Evolutionary conservation across 2,329 filamentous ascomycete genomes (phyloP).

Genomic region (Colletotrichum lini): DNA sequence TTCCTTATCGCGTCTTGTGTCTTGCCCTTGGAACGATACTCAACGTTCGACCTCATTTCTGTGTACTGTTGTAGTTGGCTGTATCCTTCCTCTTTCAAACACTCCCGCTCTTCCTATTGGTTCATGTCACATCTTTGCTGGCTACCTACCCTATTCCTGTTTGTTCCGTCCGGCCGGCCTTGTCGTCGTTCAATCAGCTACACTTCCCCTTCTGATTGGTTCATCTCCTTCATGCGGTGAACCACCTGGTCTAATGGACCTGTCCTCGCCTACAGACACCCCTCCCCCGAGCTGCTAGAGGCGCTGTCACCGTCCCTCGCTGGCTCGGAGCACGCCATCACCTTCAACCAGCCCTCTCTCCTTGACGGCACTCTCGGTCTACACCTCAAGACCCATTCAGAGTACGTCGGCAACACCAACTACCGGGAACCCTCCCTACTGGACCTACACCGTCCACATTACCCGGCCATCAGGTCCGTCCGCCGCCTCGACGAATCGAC

Average conservation of each 20-base stretch:
- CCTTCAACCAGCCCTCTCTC: slow-evolving; percentile 45
- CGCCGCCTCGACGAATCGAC: slow-evolving; percentile 54
- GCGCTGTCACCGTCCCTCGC: slow-evolving; percentile 40
- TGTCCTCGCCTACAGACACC: slow-evolving; percentile 24
- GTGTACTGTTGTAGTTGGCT: background rate
- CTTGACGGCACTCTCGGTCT: slow-evolving; percentile 65
- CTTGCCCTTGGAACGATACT: background rate
- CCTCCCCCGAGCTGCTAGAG: slow-evolving; percentile 42
- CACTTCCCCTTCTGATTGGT: background rate
- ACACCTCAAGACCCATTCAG: slow-evolving; percentile 71
- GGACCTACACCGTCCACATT: slow-evolving; percentile 69
- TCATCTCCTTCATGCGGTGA: background rate
- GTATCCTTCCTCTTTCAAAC: slow-evolving; percentile 21
- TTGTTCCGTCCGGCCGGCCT: background rate
- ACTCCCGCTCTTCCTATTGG: slow-evolving; percentile 15
- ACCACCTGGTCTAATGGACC: slow-evolving; percentile 17
- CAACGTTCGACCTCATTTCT: background rate
- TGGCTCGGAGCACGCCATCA: slow-evolving; percentile 40
- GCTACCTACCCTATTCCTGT: background rate
- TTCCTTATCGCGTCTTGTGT: background rate
- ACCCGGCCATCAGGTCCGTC: slow-evolving; percentile 47
- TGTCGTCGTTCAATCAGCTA: background rate
- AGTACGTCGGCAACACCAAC: slow-evolving; percentile 72
- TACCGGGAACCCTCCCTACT: slow-evolving; percentile 72
- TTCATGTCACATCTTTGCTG: background rate